phyloP scores from a whole-genome alignment of 495 filamentous ascomycete genomes.

The Thozetella sp. region DNA sequence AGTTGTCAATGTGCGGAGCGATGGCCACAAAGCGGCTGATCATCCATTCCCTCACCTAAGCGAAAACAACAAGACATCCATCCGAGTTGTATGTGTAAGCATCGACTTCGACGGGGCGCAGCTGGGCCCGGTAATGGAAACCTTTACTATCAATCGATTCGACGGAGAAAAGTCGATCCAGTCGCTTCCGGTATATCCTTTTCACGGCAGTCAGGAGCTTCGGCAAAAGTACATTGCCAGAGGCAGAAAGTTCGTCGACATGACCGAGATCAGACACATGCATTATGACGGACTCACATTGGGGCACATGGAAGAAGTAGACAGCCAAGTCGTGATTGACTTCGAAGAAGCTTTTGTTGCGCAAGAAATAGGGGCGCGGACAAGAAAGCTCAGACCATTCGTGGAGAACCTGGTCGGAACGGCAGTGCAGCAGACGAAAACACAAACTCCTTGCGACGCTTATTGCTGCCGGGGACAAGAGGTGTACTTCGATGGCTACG shows the following conservation, averaged over 20 bases:
- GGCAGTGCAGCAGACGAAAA: background rate
- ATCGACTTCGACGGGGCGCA: conserved; percentile 42
- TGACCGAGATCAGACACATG: conserved; percentile 14
- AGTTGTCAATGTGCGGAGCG: conserved; percentile 19
- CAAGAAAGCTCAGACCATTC: conserved; percentile 12
- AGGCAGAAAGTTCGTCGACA: conserved; percentile 33
- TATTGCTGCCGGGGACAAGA: conserved; percentile 26
- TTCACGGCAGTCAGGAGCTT: conserved; percentile 8
- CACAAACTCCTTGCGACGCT: conserved; percentile 4
- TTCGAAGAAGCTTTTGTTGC: conserved; percentile 32
- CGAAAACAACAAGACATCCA: background rate
- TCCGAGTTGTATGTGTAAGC: conserved; percentile 31
- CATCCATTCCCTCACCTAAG: background rate
- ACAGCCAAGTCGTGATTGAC: conserved; percentile 47
- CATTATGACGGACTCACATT: conserved; percentile 33
- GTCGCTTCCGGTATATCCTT: conserved; percentile 34
- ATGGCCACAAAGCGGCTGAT: conserved; percentile 12
- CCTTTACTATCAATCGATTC: conserved; percentile 25
- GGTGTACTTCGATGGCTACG: conserved; percentile 27
- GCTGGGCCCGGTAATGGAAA: conserved; percentile 33
- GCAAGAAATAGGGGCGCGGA: conserved; percentile 4
- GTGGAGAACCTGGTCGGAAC: conserved; percentile 6
- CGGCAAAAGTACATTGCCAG: conserved; percentile 25
- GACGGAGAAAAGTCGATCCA: conserved; percentile 34
- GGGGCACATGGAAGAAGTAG: conserved; percentile 32